Evolutionary conservation across 1,284 basidiomycete species (phyloP).

Genomic region (Trichosporon coremiiforme): DNA sequence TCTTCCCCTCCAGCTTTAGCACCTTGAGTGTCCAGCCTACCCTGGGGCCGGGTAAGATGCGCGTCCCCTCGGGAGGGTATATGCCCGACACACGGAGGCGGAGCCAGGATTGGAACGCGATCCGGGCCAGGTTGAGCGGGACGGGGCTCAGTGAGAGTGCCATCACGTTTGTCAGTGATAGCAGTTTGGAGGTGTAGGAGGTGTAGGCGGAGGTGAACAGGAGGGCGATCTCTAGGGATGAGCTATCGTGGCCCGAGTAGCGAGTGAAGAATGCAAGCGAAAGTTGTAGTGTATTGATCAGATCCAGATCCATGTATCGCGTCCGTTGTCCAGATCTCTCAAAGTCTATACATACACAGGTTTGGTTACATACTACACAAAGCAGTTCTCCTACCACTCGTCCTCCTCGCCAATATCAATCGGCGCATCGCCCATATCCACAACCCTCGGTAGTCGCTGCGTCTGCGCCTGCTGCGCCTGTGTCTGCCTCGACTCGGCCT

Average conservation of each 20-base stretch:
- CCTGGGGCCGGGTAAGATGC: slow-evolving; percentile 32
- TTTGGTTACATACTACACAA: not conserved
- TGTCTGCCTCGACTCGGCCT: not conserved
- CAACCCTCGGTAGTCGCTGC: not conserved
- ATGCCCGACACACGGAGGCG: not conserved
- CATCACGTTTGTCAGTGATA: slow-evolving; percentile 52
- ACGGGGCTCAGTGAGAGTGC: slow-evolving; percentile 56
- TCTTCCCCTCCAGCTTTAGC: slow-evolving; percentile 52
- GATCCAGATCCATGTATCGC: not conserved
- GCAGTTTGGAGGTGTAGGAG: slow-evolving; percentile 4
- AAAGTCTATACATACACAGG: too few species aligned
- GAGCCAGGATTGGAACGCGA: slow-evolving; percentile 13
- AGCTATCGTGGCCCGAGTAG: not conserved
- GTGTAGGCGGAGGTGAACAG: too few species aligned
- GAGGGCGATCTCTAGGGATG: not conserved
- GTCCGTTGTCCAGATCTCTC: not conserved
- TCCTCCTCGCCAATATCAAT: slow-evolving; percentile 36
- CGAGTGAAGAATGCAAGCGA: not conserved
- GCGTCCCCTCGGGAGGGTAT: not conserved
- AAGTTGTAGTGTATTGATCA: not conserved
- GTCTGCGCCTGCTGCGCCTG: not conserved
- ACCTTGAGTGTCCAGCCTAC: slow-evolving; percentile 48
- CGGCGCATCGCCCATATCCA: slow-evolving; percentile 23
- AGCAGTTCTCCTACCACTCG: slow-evolving; percentile 33
- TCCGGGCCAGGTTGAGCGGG: slow-evolving; percentile 29